Base-by-base conservation (phyloP, 1,284 basidiomycete species). In the Pseudozyma pruni region DNA sequence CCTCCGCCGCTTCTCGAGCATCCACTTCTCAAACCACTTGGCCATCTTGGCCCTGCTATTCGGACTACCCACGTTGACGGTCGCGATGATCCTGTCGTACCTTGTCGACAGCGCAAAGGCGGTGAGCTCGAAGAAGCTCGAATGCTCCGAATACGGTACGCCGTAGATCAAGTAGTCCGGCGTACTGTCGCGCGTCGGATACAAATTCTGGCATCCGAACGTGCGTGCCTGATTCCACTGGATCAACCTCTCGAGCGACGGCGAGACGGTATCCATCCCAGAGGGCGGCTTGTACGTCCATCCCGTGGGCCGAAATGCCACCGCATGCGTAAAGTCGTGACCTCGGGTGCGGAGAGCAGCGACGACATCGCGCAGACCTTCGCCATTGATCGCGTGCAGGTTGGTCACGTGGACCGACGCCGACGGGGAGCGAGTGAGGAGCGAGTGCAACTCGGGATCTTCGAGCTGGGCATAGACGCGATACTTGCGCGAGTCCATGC, bases 111-210 rank as follows among this genome's bases (percentile, higher is more conserved):
- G 86, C 4, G 93, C 92, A 79, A 98, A 98, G 78, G 74, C 63
- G 0, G 71, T 76, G 91, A 96, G 20, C 92, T 97, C 76, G 52
- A 75, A 73, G 38, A 82, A 82, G 51, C 75, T 78, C 46, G 92
- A 94, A 81, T 98, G 94, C 81, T 97, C 94, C 4, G 92, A 95
- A 81, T 97, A 97, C 4, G 95, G 95, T 14, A 98, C 91, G 29
- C 92, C 79, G 57, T 79, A 93, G 53, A 96, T 86, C 84, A 90
- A 89, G 53, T 91, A 83, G 34, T 86, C 83, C 19, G 87, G 69
- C 16, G 89, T 90, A 8, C 91, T 91, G 61, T 90, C 91, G 40
- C 88, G 87, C 76, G 89, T 88, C 16, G 90, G 87, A 52, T 86
- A 88, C 8, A 97, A 85, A 75, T 90, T 86, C 31, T 87, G 83